Evolutionary conservation across 352 stramenopile genomes (phyloP).

Genomic region (Pythium rishiriense): DNA sequence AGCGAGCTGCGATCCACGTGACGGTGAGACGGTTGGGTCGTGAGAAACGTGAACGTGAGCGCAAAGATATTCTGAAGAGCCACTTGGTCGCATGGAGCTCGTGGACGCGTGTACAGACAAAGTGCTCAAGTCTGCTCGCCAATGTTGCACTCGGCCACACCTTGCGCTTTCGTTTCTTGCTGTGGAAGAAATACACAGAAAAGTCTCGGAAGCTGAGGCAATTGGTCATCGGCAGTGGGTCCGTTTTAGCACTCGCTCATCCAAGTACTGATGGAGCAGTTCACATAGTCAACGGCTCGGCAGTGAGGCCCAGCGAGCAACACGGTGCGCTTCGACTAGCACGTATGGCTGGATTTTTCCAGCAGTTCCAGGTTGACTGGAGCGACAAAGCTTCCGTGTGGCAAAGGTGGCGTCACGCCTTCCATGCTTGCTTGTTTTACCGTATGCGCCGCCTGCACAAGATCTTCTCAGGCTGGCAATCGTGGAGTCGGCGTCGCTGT

Average conservation of each 20-base stretch:
- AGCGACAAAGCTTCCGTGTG: slow-evolving; percentile 35
- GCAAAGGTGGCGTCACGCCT: slow-evolving; percentile 58
- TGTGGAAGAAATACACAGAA: slow-evolving; percentile 49
- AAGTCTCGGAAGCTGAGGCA: slow-evolving; percentile 34
- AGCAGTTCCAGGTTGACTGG: slow-evolving; percentile 51
- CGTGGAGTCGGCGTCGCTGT: slow-evolving; percentile 22
- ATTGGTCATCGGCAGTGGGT: not conserved
- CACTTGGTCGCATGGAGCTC: slow-evolving; percentile 41
- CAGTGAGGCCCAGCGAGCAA: not conserved
- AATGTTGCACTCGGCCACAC: slow-evolving; percentile 37
- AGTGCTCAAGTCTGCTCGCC: slow-evolving; percentile 38
- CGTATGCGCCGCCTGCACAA: slow-evolving; percentile 42
- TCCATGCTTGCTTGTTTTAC: slow-evolving; percentile 64
- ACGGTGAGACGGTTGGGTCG: slow-evolving; percentile 29
- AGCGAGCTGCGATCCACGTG: slow-evolving; percentile 24
- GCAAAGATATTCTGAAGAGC: not conserved
- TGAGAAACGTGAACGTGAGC: slow-evolving; percentile 8
- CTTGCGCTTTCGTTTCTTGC: slow-evolving; percentile 48
- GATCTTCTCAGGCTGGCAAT: slow-evolving; percentile 38
- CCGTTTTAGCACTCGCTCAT: not conserved
- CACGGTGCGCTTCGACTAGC: slow-evolving; percentile 1
- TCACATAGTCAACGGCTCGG: not conserved
- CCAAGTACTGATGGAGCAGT: not conserved
- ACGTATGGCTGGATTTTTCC: slow-evolving; percentile 46
- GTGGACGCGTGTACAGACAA: slow-evolving; percentile 30